Conservation (phyloP, 2,329 filamentous ascomycete genomes). For the Hypoxylon rubiginosum region DNA sequence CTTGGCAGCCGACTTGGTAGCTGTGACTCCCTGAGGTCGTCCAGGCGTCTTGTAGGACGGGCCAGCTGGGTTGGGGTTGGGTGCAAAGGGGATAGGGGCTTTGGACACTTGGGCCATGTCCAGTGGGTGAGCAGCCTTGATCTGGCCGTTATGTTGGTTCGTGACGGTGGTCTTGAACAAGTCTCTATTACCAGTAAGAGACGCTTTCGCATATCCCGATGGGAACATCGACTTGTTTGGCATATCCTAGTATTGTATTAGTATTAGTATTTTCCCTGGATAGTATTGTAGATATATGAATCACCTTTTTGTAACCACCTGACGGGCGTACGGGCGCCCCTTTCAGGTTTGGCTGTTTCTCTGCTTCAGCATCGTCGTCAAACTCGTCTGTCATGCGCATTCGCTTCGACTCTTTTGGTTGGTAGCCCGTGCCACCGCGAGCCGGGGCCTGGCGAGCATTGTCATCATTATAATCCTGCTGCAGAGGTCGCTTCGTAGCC, state of each 20-base stretch:
- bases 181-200: slow-evolving; percentile 66
- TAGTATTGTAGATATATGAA: slow-evolving; percentile 36
- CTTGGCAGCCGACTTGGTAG: slow-evolving; percentile 70
- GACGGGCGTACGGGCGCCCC: slow-evolving; percentile 89
- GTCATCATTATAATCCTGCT: slow-evolving; percentile 73
- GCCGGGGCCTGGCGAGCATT: slow-evolving; percentile 61
- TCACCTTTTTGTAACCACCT: slow-evolving; percentile 76
- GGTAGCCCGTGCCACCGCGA: slow-evolving; percentile 72
- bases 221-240: slow-evolving; percentile 71
- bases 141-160: slow-evolving; percentile 74
- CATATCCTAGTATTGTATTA: slow-evolving; percentile 66
- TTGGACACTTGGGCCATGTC: slow-evolving; percentile 91
- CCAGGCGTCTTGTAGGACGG: slow-evolving; percentile 78
- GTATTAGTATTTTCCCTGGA: slow-evolving; percentile 52
- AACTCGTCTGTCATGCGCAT: slow-evolving; percentile 81
- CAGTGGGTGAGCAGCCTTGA: slow-evolving; percentile 75
- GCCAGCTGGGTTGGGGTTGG: slow-evolving; percentile 70
- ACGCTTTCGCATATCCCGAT: slow-evolving; percentile 71
- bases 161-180: slow-evolving; percentile 77
- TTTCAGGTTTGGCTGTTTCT: slow-evolving; percentile 76
- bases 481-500: slow-evolving; percentile 79
- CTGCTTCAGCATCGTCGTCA: slow-evolving; percentile 72
- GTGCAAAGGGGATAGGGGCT: slow-evolving; percentile 89
- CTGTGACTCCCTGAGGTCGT: slow-evolving; percentile 62
- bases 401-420: slow-evolving; percentile 81